Evolutionary conservation across 768 basidiomycete species (phyloP).

Genomic region (Pholiota molesta): DNA sequence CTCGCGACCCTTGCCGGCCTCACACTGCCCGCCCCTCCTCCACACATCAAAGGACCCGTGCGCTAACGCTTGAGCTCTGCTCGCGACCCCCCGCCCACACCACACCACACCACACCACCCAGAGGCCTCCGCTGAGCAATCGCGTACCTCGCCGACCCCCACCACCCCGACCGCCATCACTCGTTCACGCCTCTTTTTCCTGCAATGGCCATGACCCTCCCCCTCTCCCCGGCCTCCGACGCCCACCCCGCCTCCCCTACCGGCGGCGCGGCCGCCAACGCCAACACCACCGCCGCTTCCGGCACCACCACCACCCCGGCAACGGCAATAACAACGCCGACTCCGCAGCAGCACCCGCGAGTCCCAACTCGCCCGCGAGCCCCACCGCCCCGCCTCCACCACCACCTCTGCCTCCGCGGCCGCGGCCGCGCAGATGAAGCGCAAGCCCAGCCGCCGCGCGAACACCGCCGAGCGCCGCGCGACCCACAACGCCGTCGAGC

Average conservation of each 20-base stretch:
- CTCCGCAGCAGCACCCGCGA: conserved; percentile 9
- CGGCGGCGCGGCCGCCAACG: conserved; percentile 25
- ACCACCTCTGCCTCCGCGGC: conserved; percentile 22
- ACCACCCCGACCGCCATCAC: conserved; percentile 16
- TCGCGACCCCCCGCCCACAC: conserved; percentile 45
- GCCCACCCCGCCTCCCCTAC: conserved; percentile 53
- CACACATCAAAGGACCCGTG: conserved; percentile 20
- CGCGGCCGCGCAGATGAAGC: conserved; percentile 51
- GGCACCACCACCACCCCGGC: conserved; percentile 21
- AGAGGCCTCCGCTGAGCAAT: conserved; percentile 47
- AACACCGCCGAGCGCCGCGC: conserved; percentile 97
- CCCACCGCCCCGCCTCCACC: conserved; percentile 16
- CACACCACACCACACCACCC: conserved; percentile 15
- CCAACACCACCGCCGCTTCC: conserved; percentile 9
- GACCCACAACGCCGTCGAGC: conserved; percentile 96
- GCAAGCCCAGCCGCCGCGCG: conserved; percentile 85
- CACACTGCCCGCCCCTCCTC: conserved; percentile 46
- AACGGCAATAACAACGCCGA: conserved; percentile 11
- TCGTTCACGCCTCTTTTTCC: conserved; percentile 16
- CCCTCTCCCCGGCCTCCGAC: conserved; percentile 33
- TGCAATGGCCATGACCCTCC: conserved; percentile 40
- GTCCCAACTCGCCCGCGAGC: conserved; percentile 15
- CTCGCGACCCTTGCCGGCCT: conserved; percentile 96
- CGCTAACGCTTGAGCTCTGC: conserved; percentile 68
- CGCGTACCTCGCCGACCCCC: conserved; percentile 35